A percentile compares a stretch with the other conserved stretches of the same genome.
phyloP scores from a whole-genome alignment of 371 early-diverging fungal genomes.

The Phascolomyces articulosus region DNA sequence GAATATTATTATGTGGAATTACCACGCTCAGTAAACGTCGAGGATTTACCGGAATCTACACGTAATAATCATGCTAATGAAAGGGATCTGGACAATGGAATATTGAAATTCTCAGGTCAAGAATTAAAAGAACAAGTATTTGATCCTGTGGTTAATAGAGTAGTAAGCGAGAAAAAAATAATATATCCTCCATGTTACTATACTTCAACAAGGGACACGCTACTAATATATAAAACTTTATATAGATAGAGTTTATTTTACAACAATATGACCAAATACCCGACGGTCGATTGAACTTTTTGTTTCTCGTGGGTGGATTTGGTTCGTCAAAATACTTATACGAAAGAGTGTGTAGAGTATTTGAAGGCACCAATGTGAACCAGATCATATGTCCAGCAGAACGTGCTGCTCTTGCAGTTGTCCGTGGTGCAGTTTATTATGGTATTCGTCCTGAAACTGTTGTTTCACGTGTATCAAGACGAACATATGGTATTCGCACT shows the following conservation, averaged over 20 bases:
- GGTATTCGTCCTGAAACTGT: slow-evolving; percentile 55
- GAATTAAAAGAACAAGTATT: slow-evolving; percentile 56
- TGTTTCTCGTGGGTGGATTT: slow-evolving; percentile 54
- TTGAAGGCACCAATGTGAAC: slow-evolving; percentile 19
- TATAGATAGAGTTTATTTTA: slow-evolving; percentile 40
- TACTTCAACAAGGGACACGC: no score
- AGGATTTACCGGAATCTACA: slow-evolving; percentile 23
- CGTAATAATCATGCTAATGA: slow-evolving; percentile 37
- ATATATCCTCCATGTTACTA: no score
- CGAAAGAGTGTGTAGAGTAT: slow-evolving; percentile 34
- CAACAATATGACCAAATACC: slow-evolving; percentile 29
- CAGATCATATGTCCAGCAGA: slow-evolving; percentile 46
- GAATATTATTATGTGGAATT: slow-evolving; percentile 54
- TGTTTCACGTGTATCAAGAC: slow-evolving; percentile 56
- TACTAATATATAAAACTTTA: neutral
- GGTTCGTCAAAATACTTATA: slow-evolving; percentile 51
- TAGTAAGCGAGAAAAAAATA: slow-evolving; percentile 29
- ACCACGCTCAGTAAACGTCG: slow-evolving; percentile 47
- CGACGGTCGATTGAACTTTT: slow-evolving; percentile 28
- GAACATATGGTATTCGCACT: slow-evolving; percentile 64
- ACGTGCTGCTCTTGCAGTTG: slow-evolving; percentile 48
- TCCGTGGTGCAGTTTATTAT: slow-evolving; percentile 53
- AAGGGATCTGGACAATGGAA: slow-evolving; percentile 48
- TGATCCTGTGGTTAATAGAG: slow-evolving; percentile 56
- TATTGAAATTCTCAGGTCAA: slow-evolving; percentile 42